phyloP scores from a whole-genome alignment of 2,329 filamentous ascomycete species.

The Pseudohalonectria lignicola region DNA sequence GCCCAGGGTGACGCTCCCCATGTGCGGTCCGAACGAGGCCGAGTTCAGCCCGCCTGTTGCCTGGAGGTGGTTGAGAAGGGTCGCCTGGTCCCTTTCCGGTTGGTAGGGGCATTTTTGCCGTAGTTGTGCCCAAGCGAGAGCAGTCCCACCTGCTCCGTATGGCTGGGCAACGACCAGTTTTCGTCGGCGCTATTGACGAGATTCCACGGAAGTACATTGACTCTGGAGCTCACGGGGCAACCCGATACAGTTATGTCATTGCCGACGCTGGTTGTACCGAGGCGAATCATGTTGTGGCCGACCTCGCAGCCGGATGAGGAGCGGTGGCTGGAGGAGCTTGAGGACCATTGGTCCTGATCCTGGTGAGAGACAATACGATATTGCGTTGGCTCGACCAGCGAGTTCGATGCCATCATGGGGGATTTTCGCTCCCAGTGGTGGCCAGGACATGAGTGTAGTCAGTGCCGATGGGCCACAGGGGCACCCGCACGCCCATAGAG shows the following conservation, averaged over 20 bases:
- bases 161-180: neutral
- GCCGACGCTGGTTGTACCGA: neutral
- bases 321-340: too few relatives aligned
- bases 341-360: too few relatives aligned
- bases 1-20: constrained; percentile 17
- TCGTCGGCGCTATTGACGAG: too few relatives aligned
- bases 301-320: too few relatives aligned
- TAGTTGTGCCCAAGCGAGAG: neutral
- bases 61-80: constrained; percentile 9
- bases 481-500: neutral
- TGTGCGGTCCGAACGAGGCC: constrained; percentile 18
- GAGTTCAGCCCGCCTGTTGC: constrained; percentile 9
- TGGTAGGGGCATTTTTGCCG: neutral
- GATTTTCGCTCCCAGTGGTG: neutral
- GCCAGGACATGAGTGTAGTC: neutral
- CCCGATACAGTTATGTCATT: too few relatives aligned
- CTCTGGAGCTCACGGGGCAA: neutral
- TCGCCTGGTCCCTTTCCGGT: neutral
- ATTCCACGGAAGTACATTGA: neutral
- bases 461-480: neutral
- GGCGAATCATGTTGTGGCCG: neutral
- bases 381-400: neutral
- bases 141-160: neutral
- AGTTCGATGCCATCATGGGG: neutral
- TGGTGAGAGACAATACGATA: too few relatives aligned